Evolutionary conservation across 208 protist species (phyloP).

Genomic region (Blechomonas ayalai): DNA sequence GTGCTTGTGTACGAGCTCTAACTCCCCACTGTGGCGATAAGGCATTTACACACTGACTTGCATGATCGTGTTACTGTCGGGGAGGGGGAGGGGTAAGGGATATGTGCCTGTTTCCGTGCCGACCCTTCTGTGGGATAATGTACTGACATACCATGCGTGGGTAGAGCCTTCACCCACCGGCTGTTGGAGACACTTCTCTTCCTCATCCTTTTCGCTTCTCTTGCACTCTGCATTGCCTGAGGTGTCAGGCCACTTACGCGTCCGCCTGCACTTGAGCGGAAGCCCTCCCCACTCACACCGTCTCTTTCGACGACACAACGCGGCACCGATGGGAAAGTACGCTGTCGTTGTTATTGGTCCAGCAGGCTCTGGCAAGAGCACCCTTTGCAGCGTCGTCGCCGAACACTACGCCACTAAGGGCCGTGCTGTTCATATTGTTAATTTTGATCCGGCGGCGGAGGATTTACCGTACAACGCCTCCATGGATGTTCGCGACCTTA

Average conservation of each 20-base stretch:
- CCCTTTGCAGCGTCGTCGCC: constrained; percentile 69
- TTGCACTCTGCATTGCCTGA: not conserved
- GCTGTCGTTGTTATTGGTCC: constrained; percentile 88
- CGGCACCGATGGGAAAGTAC: constrained; percentile 81
- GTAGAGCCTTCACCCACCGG: too few relatives aligned
- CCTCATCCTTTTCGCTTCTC: not conserved
- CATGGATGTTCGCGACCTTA: constrained; percentile 94
- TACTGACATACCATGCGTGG: too few relatives aligned
- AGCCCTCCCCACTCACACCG: not conserved
- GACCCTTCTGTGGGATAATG: too few relatives aligned
- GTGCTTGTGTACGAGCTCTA: too few relatives aligned
- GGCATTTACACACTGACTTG: too few relatives aligned
- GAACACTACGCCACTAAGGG: constrained; percentile 84
- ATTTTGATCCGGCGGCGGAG: constrained; percentile 98
- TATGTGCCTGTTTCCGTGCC: too few relatives aligned
- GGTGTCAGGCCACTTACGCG: not conserved
- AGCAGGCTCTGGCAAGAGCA: constrained; percentile 91
- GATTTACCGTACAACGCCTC: constrained; percentile 80
- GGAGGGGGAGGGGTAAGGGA: too few relatives aligned
- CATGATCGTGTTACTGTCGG: too few relatives aligned
- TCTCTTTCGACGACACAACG: too few relatives aligned
- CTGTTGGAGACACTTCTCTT: not conserved
- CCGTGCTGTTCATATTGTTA: constrained; percentile 92
- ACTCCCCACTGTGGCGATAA: too few relatives aligned
- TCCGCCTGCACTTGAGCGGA: not conserved